Conservation (phyloP, 2,329 filamentous ascomycete genomes). For the Colletotrichum eleusines region DNA sequence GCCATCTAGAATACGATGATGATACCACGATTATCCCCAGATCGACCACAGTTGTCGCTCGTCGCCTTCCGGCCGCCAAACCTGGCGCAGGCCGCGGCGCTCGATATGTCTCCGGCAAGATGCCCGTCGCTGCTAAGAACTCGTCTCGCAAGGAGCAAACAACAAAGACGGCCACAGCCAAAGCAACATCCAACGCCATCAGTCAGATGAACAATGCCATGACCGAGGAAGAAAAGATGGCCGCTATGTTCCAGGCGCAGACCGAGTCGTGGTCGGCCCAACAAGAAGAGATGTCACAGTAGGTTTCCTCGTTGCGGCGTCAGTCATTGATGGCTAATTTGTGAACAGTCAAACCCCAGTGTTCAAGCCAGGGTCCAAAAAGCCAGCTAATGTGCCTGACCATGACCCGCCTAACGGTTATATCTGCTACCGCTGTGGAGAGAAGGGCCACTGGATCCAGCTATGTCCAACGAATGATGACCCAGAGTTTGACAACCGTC, state of each 20-base stretch:
- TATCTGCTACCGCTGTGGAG: slow-evolving; percentile 94
- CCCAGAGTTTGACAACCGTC: slow-evolving; percentile 92
- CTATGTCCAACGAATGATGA: slow-evolving; percentile 98
- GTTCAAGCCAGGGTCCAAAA: slow-evolving; percentile 71
- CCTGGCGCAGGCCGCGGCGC: slow-evolving; percentile 91
- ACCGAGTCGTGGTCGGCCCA: slow-evolving; percentile 93
- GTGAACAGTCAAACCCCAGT: slow-evolving; percentile 69
- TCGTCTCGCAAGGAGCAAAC: slow-evolving; percentile 74
- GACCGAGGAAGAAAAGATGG: slow-evolving; percentile 94
- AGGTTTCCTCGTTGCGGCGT: slow-evolving; percentile 49
- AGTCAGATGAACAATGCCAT: slow-evolving; percentile 80
- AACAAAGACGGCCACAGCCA: slow-evolving; percentile 68
- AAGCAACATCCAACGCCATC: slow-evolving; percentile 68
- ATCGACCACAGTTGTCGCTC: slow-evolving; percentile 92
- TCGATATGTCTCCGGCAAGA: slow-evolving; percentile 95
- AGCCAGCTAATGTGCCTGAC: slow-evolving; percentile 82
- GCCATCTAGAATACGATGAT: slow-evolving; percentile 87
- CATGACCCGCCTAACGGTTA: slow-evolving; percentile 95
- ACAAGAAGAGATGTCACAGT: slow-evolving; percentile 92
- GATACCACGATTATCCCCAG: slow-evolving; percentile 97
- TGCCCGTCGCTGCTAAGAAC: slow-evolving; percentile 89
- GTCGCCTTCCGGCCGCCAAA: slow-evolving; percentile 84
- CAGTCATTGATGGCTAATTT: slow-evolving; percentile 49
- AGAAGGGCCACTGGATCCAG: slow-evolving; percentile 99
- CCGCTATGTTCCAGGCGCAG: slow-evolving; percentile 90